Evolutionary conservation across 805 yeast genomes (phyloP), one percentile per base, ranked within the genome.

Genomic region (Hanseniaspora clermontiae): DNA sequence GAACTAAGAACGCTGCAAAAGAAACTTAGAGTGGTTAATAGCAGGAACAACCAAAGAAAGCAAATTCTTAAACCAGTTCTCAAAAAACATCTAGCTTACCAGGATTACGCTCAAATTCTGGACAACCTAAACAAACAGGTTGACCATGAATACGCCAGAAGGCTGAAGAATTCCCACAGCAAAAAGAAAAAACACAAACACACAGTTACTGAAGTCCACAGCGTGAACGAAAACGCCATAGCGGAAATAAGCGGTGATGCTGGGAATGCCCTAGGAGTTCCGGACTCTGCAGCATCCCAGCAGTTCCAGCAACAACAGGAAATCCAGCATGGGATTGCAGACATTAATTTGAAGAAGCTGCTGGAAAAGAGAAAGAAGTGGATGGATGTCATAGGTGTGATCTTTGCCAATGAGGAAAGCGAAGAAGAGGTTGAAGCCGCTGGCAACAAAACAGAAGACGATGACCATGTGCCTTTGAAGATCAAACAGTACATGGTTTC

Each of bases 91-190:
- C 75, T 93, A 63, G 96, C 97, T 31, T 93, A 90, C 81, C 96
- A 91, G 67, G 98, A 93, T 68, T 93, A 87, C 68, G 75, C 83
- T 58, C 84, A 91, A 12, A 90, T 93, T 54, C 70, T 89, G 58
- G 97, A 93, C 57, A 97, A 93, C 66, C 74, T 93, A 61, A 97
- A 93, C 68, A 93, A 91, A 67, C 99, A 93, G 70, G 90, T 93
- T 39, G 98, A 93, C 66, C 97, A 87, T 68, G 90, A 95, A 20
- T 93, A 90, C 66, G 72, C 85, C 60, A 85, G 89, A 68, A 75
- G 97, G 59, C 77, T 85, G 57, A 81, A 89, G 62, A 87, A 82
- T 8, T 82, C 88, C 57, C 84, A 72, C 60, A 70, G 68, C 57
- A 73, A 72, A 58, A 74, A 74, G 65, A 71, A 72, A 60, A 68